A percentile compares a stretch with the other conserved stretches of the same genome.
phyloP scores from a whole-genome alignment of 2,329 filamentous ascomycete species.

The Meredithiella fracta region DNA sequence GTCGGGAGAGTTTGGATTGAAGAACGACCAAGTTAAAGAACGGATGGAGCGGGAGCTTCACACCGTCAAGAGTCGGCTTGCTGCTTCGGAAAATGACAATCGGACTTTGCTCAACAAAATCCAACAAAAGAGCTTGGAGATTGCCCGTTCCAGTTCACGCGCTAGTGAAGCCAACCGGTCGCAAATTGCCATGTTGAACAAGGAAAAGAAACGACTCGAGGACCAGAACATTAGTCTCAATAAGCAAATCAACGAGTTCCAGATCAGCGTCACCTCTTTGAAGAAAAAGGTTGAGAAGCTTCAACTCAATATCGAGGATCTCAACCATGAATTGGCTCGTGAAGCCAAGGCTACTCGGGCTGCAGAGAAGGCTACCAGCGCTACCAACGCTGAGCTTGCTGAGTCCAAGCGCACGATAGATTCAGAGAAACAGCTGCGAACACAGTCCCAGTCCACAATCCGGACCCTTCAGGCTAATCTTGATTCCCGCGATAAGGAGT shows the following conservation, averaged over 20 bases:
- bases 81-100: slow-evolving; percentile 93
- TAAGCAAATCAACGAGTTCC: slow-evolving; percentile 72
- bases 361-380: slow-evolving; percentile 75
- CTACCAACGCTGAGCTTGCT: slow-evolving; percentile 63
- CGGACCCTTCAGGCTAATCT: slow-evolving; percentile 65
- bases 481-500: slow-evolving; percentile 64
- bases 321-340: slow-evolving; percentile 78
- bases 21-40: slow-evolving; percentile 88
- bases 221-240: slow-evolving; percentile 67
- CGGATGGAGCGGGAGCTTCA: slow-evolving; percentile 79
- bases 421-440: slow-evolving; percentile 70
- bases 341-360: slow-evolving; percentile 82
- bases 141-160: slow-evolving; percentile 74
- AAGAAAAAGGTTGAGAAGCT: slow-evolving; percentile 94
- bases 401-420: slow-evolving; percentile 82
- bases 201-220: slow-evolving; percentile 68
- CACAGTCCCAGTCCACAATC: slow-evolving; percentile 71
- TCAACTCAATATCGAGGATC: slow-evolving; percentile 70
- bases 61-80: slow-evolving; percentile 74
- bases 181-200: slow-evolving; percentile 58
- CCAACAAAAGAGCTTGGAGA: slow-evolving; percentile 92
- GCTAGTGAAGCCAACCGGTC: slow-evolving; percentile 70
- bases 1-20: slow-evolving; percentile 74
- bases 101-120: slow-evolving; percentile 89
- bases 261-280: slow-evolving; percentile 63